These are phyloP conservation scores for Mortierella sp. DNA, from an alignment of 371 early-diverging fungal species.

Conservation along the genomic window DNA sequence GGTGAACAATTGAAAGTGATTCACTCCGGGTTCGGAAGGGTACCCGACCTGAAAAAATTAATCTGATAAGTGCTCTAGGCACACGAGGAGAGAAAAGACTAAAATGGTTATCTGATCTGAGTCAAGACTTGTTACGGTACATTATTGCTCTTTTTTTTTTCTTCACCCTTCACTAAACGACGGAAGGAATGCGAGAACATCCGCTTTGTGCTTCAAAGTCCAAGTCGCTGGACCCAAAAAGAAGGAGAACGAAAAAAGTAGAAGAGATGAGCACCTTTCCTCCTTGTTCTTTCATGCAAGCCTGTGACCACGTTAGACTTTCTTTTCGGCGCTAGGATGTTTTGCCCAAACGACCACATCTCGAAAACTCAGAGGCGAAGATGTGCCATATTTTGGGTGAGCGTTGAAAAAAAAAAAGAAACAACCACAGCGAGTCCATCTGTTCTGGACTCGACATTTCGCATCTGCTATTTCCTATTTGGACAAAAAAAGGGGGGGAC, in stretches of 20 bases:
- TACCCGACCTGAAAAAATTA: neutral
- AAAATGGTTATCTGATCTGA: slow-evolving; percentile 16
- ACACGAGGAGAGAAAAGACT: neutral
- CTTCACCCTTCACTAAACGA: neutral
- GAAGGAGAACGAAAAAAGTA: neutral
- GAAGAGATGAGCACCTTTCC: neutral
- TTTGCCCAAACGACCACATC: neutral
- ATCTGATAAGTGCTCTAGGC: slow-evolving; percentile 3
- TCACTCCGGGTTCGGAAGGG: neutral
- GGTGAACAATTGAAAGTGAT: neutral
- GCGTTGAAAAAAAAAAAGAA: neutral
- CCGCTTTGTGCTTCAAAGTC: neutral
- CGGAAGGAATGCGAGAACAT: neutral
- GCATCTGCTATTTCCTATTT: neutral
- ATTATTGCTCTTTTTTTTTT: neutral
- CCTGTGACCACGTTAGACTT: neutral
- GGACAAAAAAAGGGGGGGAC: neutral
- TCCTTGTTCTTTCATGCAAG: neutral
- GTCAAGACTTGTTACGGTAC: neutral
- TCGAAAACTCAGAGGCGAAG: neutral
- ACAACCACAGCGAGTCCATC: neutral
- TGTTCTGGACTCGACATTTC: neutral
- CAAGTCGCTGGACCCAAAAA: neutral
- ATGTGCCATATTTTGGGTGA: neutral
- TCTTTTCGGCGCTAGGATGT: no score